A percentile compares a stretch with the other conserved stretches of the same genome.
Conservation (phyloP, 2,329 filamentous ascomycete genomes). For the Beauveria brongniartii region DNA sequence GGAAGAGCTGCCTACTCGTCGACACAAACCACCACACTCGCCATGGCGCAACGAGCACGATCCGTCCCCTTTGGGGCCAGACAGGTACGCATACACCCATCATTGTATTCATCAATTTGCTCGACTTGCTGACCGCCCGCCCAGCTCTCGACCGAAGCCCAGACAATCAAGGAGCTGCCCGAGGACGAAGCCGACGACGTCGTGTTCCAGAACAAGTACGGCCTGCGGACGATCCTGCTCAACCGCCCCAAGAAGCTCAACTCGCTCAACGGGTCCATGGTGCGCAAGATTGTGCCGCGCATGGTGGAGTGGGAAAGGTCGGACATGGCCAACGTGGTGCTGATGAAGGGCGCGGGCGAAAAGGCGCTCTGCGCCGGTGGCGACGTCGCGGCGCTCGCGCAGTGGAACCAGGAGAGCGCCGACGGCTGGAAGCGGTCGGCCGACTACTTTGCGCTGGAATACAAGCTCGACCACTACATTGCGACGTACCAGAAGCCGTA, state of each 20-base stretch:
- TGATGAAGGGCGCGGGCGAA: constrained; percentile 83
- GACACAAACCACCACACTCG: constrained; percentile 32
- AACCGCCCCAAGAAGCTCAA: constrained; percentile 91
- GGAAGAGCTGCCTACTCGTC: constrained; percentile 40
- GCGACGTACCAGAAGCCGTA: constrained; percentile 91
- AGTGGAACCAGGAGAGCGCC: constrained; percentile 58
- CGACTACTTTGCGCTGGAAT: constrained; percentile 91
- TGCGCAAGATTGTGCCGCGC: constrained; percentile 83
- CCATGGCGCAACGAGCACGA: constrained; percentile 78
- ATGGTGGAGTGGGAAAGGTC: constrained; percentile 93
- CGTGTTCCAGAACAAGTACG: constrained; percentile 81
- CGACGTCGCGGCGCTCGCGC: constrained; percentile 73
- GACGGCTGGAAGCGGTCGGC: constrained; percentile 67
- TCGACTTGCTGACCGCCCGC: neutral
- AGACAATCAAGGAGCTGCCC: constrained; percentile 45
- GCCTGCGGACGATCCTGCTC: constrained; percentile 84
- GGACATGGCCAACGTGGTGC: constrained; percentile 82
- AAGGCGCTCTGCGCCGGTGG: constrained; percentile 89
- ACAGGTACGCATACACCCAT: constrained; percentile 16
- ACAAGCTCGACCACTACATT: constrained; percentile 91
- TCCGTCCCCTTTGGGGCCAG: constrained; percentile 46
- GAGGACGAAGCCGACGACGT: constrained; percentile 83
- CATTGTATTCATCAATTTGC: neutral
- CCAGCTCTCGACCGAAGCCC: constrained; percentile 28
- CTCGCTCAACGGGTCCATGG: constrained; percentile 90